Base-by-base conservation (phyloP, 2,329 filamentous ascomycete genomes). In the Colletotrichum sp. region DNA sequence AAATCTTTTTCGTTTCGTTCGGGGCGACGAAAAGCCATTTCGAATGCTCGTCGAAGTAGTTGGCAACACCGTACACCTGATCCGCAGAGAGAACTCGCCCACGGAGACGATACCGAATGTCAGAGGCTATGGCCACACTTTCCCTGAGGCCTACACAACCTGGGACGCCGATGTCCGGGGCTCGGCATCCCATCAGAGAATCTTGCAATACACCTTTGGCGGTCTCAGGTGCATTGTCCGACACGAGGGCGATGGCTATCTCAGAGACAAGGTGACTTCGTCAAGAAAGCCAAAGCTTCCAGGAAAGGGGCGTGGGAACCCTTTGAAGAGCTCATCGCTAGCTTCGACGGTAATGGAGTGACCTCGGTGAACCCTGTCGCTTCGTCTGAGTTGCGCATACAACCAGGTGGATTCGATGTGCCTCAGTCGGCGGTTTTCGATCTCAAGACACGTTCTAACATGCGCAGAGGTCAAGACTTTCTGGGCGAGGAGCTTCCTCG, bases 111-210 rank as follows among this genome's bases (percentile, higher is more conserved):
- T 94, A 7, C 76, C 82, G 0, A 85, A 85, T n/a, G 82, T 94
- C 0, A 77, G 77, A 18, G 93, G 93, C 0, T 93, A 86, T 76
- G 92, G 92, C 0, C 92, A 94, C 76, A 87, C 90, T 0, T 94
- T 95, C 76, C 91, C 90, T 0, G 90, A 93, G 62, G 85, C 86
- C 1, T 92, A 93, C 77, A 94, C 93, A 0, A 90, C 86, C 0
- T 94, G 92, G 92, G 87, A 89, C 12, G 13, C 77, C 0, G 86
- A 85, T 1, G 87, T 91, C 1, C 86, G 84, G 59, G 84, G 85
- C 0, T 94, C 92, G 0, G 82, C 81, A 2, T 90, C 90, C 0
- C 91, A 94, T 74, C 92, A 94, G 78, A 86, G 92, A 3, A 78
- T 94, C 9, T 77, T 94, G 1, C 81, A 82, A 5, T 94, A 94